A percentile compares a stretch with the other conserved stretches of the same genome.
Conservation (phyloP, 768 basidiomycete species). For the Rhizopogon vinicolor region DNA sequence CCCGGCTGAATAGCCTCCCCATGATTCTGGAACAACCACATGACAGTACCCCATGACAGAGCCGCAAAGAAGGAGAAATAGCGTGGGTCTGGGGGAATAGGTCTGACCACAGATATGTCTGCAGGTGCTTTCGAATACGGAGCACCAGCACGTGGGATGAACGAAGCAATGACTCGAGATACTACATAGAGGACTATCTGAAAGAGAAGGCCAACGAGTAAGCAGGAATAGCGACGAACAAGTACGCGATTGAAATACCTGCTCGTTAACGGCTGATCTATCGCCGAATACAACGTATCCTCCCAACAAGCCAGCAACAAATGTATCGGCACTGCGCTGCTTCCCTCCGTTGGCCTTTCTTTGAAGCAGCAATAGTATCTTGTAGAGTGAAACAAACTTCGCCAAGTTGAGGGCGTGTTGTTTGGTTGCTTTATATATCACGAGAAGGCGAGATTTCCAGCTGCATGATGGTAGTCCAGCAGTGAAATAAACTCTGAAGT, state of each 20-base stretch:
- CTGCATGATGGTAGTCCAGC: conserved; percentile 32
- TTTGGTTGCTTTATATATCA: conserved; percentile 81
- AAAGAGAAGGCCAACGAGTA: conserved; percentile 2
- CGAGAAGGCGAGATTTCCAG: conserved; percentile 59
- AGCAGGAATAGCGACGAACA: conserved; percentile 1
- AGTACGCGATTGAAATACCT: conserved; percentile 41
- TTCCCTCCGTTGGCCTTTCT: conserved; percentile 79
- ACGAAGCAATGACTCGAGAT: conserved; percentile 86
- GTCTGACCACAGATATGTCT: conserved; percentile 45
- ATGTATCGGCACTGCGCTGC: conserved; percentile 76
- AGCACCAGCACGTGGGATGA: conserved; percentile 73
- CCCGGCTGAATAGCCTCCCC: conserved; percentile 94
- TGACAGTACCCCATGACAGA: conserved; percentile 89
- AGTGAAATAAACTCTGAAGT: conserved; percentile 4
- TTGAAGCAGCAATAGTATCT: conserved; percentile 79
- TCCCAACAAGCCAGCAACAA: conserved; percentile 88
- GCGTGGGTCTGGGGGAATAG: conserved; percentile 78
- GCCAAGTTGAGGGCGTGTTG: conserved; percentile 91
- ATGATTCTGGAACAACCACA: conserved; percentile 90
- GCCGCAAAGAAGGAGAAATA: conserved; percentile 89
- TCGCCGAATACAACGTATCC: conserved; percentile 89
- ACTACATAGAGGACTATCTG: conserved; percentile 97
- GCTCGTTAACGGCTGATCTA: conserved; percentile 85
- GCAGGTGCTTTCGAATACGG: conserved; percentile 46
- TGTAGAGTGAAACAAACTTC: conserved; percentile 93